Evolutionary conservation across 2,329 filamentous ascomycete genomes (phyloP), one percentile per base, ranked within the genome.

Genomic region (Calonectria hawksworthii): DNA sequence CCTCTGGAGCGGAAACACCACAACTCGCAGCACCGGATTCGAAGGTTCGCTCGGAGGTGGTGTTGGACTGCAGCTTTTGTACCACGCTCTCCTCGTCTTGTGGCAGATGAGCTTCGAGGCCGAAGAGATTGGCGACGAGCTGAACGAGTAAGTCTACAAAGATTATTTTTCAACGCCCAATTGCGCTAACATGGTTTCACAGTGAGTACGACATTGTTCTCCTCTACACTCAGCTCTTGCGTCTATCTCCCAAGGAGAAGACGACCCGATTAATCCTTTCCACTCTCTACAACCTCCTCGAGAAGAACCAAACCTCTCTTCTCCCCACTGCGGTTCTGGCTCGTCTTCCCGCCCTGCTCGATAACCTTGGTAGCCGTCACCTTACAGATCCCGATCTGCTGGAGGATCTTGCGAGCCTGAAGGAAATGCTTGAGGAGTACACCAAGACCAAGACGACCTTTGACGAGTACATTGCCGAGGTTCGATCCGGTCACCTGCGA

Each of bases 81-180:
- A 99, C 84, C 95, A 98, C 82, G 94, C 98, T 21, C 90, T 99
- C 28, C 90, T 99, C 66, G 96, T 98, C 16, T 88, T 99, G 73
- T 99, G 97, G 97, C 96, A 99, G 88, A 89, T 99, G 79, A 98
- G 96, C 83, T 99, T 99, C 79, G 97, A 99, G 84, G 95, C 95
- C 16, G 93, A 94, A 74, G 86, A 89, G 2, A 89, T 93, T 81
- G 92, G 92, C 47, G 90, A 93, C 74, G 96, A 96, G 52, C 89
- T 99, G 73, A 95, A 99, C 85, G 93, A 96, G 95, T 97, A 89
- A 81, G 93, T 86, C n/a, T 21, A 36, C 26, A 10, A 21, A n/a
- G 21, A 1, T 32, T 41, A n/a, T 38, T 18, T 16, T 51, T 16
- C 56, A 10, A 44, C 10, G 11, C 4, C 13, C 28, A 38, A 28